These are phyloP conservation scores for Chlorella sp. DNA, from an alignment of 139 green algal species.

Conservation along the genomic window DNA sequence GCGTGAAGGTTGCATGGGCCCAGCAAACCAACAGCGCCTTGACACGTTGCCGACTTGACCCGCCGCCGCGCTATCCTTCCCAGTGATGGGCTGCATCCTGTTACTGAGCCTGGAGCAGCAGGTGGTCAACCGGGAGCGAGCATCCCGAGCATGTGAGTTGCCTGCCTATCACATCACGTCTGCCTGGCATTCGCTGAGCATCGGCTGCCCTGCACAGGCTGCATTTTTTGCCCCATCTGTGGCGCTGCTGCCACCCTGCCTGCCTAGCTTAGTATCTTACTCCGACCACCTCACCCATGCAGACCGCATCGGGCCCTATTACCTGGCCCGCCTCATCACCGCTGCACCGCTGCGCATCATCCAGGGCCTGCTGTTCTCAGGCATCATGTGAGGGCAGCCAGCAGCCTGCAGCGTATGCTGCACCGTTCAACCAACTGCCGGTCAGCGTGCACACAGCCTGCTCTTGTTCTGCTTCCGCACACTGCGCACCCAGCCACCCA, in stretches of 20 bases:
- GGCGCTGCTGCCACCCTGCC: too few relatives aligned
- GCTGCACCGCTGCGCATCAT: slow-evolving; percentile 53
- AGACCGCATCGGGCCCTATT: slow-evolving; percentile 63
- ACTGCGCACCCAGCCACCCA: too few relatives aligned
- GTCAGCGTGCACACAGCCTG: too few relatives aligned
- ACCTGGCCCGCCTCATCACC: slow-evolving; percentile 58
- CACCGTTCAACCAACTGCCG: too few relatives aligned
- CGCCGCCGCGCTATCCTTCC: slow-evolving; percentile 20
- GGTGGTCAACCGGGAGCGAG: neutral
- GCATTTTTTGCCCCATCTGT: neutral
- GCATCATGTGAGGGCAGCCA: neutral
- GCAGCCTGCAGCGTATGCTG: too few relatives aligned
- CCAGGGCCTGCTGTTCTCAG: slow-evolving; percentile 47
- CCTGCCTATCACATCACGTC: too few relatives aligned
- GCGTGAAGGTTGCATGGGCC: too few relatives aligned
- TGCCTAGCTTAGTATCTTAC: too few relatives aligned
- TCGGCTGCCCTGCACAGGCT: too few relatives aligned
- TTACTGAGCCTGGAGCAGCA: neutral
- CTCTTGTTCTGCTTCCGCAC: too few relatives aligned
- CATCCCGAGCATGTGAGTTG: neutral
- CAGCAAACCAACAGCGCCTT: too few relatives aligned
- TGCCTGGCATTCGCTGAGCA: neutral
- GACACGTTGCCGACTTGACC: too few relatives aligned
- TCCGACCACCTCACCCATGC: neutral
- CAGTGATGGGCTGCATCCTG: neutral